These are phyloP conservation scores for Solanum boliviense DNA, from an alignment of 257 asterid species.

Conservation along the genomic window DNA sequence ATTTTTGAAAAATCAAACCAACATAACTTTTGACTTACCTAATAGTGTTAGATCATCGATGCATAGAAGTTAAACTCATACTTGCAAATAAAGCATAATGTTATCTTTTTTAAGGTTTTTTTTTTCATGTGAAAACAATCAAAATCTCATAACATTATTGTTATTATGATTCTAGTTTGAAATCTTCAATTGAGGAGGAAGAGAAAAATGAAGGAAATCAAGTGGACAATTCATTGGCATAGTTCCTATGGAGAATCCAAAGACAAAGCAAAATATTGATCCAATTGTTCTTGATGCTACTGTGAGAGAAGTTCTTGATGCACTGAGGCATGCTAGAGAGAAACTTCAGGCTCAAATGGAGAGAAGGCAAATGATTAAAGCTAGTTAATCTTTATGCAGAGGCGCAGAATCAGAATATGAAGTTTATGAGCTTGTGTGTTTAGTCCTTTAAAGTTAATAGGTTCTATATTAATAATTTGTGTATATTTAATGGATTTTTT, in stretches of 20 bases:
- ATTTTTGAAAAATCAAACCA: too few species aligned
- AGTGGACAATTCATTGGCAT: conserved; percentile 23
- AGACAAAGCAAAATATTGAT: conserved; percentile 19
- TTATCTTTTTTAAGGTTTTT: background rate
- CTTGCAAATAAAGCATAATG: background rate
- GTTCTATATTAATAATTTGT: background rate
- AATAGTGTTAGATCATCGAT: background rate
- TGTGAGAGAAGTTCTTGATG: conserved; percentile 48
- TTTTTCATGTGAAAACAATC: background rate
- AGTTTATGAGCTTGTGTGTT: background rate
- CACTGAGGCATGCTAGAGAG: conserved; percentile 48
- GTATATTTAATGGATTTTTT: background rate
- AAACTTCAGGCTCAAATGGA: conserved; percentile 52
- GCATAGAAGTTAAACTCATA: background rate
- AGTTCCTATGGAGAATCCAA: conserved; percentile 18
- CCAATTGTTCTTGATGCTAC: conserved; percentile 57
- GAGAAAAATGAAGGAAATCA: background rate
- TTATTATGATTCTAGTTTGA: background rate
- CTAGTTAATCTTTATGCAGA: conserved; percentile 12
- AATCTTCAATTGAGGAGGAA: conserved; percentile 12
- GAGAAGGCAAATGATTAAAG: conserved; percentile 34
- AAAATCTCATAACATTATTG: background rate
- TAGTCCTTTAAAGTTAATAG: background rate
- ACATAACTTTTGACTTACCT: background rate
- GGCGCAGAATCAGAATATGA: background rate